Evolutionary conservation across 768 basidiomycete genomes (phyloP).

Genomic region (Lentinus brumalis): DNA sequence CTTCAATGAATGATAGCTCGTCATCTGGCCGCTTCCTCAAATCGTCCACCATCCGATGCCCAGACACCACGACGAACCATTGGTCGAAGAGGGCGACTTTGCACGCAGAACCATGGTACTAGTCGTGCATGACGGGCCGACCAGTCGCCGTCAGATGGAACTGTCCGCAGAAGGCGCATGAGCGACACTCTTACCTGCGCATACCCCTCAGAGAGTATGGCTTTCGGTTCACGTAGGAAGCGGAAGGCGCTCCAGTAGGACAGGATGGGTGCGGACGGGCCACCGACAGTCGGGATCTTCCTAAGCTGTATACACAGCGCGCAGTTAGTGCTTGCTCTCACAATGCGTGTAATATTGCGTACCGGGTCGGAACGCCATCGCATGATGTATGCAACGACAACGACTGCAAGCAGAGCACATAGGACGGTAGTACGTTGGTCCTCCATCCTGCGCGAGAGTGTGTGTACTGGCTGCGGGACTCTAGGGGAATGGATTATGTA

Average conservation of each 20-base stretch:
- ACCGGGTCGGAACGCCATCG: background rate
- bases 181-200: slow-evolving; percentile 25
- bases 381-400: background rate
- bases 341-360: background rate
- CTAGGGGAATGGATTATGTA: no score
- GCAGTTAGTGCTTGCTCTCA: background rate
- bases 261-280: slow-evolving; percentile 35
- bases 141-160: no score
- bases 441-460: no score
- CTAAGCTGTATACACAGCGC: slow-evolving; percentile 6
- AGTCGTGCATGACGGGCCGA: no score
- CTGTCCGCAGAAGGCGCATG: background rate
- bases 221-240: slow-evolving; percentile 26
- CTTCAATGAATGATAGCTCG: slow-evolving; percentile 44
- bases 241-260: slow-evolving; percentile 34
- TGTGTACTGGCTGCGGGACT: no score
- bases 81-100: slow-evolving; percentile 45
- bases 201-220: slow-evolving; percentile 36
- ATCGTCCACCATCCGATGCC: slow-evolving; percentile 48
- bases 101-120: slow-evolving; percentile 36
- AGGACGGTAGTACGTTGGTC: background rate
- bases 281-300: slow-evolving; percentile 38
- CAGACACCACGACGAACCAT: slow-evolving; percentile 49
- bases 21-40: slow-evolving; percentile 50
- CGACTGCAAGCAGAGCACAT: background rate